These are phyloP conservation scores for Zizania palustris DNA, from an alignment of 202 grass and related monocot species.

Conservation along the genomic window DNA sequence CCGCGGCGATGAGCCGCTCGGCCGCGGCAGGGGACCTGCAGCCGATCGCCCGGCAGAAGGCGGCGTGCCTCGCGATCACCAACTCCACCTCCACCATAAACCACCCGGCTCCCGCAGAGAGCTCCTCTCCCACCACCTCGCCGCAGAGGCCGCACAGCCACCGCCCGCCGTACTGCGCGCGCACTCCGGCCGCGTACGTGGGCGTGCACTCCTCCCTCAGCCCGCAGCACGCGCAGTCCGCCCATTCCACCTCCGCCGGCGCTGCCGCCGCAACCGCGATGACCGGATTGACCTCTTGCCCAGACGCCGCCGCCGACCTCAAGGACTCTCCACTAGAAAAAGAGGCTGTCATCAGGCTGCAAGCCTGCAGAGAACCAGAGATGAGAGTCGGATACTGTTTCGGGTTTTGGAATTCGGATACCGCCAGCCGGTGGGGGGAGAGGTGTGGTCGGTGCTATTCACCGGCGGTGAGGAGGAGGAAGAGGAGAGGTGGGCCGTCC, in stretches of 20 bases:
- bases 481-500: constrained; percentile 48
- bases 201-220: constrained; percentile 77
- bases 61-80: constrained; percentile 61
- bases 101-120: constrained; percentile 23
- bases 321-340: background rate
- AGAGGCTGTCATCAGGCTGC: background rate
- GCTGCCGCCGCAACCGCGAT: constrained; percentile 30
- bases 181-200: constrained; percentile 64
- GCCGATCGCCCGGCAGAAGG: constrained; percentile 62
- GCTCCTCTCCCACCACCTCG: constrained; percentile 68
- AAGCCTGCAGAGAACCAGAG: background rate
- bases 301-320: constrained; percentile 33
- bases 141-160: constrained; percentile 78
- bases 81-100: constrained; percentile 8
- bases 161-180: constrained; percentile 54
- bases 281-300: constrained; percentile 39
- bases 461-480: constrained; percentile 39
- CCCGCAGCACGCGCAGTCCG: constrained; percentile 73
- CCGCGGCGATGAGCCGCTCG: constrained; percentile 63
- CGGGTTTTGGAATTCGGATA: background rate
- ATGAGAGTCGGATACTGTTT: background rate
- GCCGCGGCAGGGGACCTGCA: constrained; percentile 45
- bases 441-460: constrained; percentile 21
- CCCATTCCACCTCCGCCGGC: constrained; percentile 62
- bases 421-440: background rate